Base-by-base conservation (phyloP, 2,329 filamentous ascomycete species). In the Ophiocordyceps camponoti-rufipedis region DNA sequence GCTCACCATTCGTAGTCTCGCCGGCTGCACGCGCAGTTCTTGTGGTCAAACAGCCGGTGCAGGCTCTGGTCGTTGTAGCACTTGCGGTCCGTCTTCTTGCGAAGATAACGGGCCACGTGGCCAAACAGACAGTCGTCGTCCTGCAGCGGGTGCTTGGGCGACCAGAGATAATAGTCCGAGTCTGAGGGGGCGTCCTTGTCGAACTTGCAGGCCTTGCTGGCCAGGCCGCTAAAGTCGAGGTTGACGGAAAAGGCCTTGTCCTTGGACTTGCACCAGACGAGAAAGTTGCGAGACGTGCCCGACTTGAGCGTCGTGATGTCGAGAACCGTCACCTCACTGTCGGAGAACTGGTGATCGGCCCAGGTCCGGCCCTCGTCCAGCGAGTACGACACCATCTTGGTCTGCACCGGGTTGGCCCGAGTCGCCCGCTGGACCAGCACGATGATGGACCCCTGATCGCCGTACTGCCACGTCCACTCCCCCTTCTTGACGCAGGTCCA, bases 371-470 rank as follows among this genome's bases (percentile, higher is more conserved):
- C 91, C 57, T 89, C 82, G 56, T 98, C 82, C 11, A 80, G 68
- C 14, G 85, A 82, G 64, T 91, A 95, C 47, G 76, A 78, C 39
- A 93, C 64, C 2, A 67, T 65, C 45, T 84, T 76, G 2, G 82
- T 84, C 56, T 74, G 77, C 45, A 88, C 66, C 1, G 69, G 64
- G 51, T 82, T 81, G 5, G 82, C 86, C 44, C 75, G 70, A 45
- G 72, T 72, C 13, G 73, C 70, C 47, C 86, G 78, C 56, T 82
- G 75, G 19, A 89, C 87, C 43, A 98, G 80, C 40, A 94, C 85
- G 49, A 96, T 78, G 54, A 96, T 82, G 6, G 86, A 91, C 28
- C 91, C 91, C 60, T 94, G 86, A 55, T 98, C 93, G 48, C 91
- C 93, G 58, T 86, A 94, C 56, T 94, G 85, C 86, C 87, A 98